Evolutionary conservation across 1,284 basidiomycete genomes (phyloP), one percentile per base, ranked within the genome.

Genomic region (Rhodotorula glutinis): DNA sequence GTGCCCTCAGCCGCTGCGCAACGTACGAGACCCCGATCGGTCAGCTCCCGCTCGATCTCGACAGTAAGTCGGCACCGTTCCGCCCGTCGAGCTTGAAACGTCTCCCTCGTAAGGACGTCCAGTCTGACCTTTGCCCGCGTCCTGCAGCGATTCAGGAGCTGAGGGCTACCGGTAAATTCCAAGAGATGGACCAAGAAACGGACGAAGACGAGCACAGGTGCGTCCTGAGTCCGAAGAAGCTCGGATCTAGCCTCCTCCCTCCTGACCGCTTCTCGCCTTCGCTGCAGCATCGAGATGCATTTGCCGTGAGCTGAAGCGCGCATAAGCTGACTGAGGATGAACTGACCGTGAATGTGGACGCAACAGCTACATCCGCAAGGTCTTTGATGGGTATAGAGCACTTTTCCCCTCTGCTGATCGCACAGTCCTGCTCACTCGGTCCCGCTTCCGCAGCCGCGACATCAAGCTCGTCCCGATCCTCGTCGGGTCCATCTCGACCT

Each of bases 381-480:
- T 90, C 14, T 97, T 97, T 73, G 82, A 89, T 77, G 85, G 85
- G 90, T 92, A 74, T 11, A 11, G 33, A 38, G 33, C 5, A 5
- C 72, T 82, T 27, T 10, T 30, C 38, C 21, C n/a, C 25, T 60
- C 19, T 19, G 5, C 14, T 44, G 43, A 5, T 44, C 43, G 7
- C 11, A 11, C 33, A 38, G 5, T 38, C 11, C 7, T 7, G 11
- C 33, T 38, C 11, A 38, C 33, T 38, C 33, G 7, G 7, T 38
- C 7, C 33, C 33, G 5, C 7, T 11, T 11, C 5, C 2, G 43
- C 44, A 60, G 29, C 64, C 93, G 89, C 33, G 83, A 91, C 64
- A 88, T 98, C 72, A 80, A 81, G 49, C 85, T 99, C 53, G 88
- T 98, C 0, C 96, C 96, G 0, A 88, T 99, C 61, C 82, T 99